These are phyloP conservation scores for Eucalyptus regnans DNA, from an alignment of 345 rosid genomes.

Conservation along the genomic window DNA sequence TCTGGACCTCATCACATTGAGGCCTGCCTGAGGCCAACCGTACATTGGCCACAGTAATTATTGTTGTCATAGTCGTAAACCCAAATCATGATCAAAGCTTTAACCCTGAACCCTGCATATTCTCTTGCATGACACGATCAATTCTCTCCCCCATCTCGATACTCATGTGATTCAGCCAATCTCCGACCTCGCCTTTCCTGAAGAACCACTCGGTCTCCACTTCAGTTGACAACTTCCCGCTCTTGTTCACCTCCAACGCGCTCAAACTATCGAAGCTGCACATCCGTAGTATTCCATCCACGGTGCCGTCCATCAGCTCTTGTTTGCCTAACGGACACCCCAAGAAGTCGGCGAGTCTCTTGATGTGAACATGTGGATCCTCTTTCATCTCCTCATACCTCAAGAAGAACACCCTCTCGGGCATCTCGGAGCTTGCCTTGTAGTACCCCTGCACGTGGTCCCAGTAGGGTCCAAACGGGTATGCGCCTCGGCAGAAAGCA, in stretches of 20 bases:
- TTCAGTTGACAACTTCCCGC: conserved; percentile 3
- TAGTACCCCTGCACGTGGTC: conserved; percentile 23
- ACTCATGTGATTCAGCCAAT: not conserved
- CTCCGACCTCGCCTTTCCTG: conserved; percentile 2
- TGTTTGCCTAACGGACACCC: conserved; percentile 11
- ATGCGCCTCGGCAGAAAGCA: conserved; percentile 15
- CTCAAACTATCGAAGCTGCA: conserved; percentile 27
- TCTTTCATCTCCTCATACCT: conserved; percentile 25
- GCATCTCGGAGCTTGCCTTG: conserved; percentile 11
- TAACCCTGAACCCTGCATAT: not conserved
- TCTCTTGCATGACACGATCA: not conserved
- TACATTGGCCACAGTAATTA: not conserved
- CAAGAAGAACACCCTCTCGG: conserved; percentile 12
- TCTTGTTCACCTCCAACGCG: conserved; percentile 8
- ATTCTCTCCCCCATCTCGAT: not conserved
- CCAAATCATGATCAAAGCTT: not conserved
- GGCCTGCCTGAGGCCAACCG: not conserved
- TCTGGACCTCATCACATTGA: not conserved
- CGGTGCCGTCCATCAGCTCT: not conserved
- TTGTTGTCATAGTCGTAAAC: not conserved
- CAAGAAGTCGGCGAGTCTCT: conserved; percentile 19
- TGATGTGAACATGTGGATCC: conserved; percentile 1
- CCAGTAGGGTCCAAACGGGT: conserved; percentile 15
- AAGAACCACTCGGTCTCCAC: conserved; percentile 8
- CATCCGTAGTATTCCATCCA: conserved; percentile 5